Conservation (phyloP, 768 basidiomycete species). For the Lactarius sp. region DNA sequence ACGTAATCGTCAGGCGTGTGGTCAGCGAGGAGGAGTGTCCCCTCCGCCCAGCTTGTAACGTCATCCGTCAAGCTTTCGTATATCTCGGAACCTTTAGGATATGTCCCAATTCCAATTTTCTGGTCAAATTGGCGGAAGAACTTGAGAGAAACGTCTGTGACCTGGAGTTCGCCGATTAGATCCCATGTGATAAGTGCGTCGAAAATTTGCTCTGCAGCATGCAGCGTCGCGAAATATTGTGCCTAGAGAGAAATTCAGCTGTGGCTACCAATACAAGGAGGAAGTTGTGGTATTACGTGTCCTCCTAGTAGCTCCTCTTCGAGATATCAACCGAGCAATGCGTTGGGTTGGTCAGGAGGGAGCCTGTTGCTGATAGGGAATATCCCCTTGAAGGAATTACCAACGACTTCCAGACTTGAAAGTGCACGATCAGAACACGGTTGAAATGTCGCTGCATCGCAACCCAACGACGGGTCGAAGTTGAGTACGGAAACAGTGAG, state of each 20-base stretch:
- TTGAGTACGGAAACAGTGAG: constrained; percentile 32
- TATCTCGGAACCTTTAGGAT: not conserved
- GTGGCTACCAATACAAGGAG: not conserved
- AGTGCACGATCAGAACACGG: constrained; percentile 34
- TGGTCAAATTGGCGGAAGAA: constrained; percentile 14
- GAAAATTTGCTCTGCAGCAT: constrained; percentile 5
- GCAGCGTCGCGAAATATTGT: constrained; percentile 12
- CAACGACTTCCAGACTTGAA: constrained; percentile 27
- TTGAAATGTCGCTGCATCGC: constrained; percentile 16
- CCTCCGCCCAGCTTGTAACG: constrained; percentile 7
- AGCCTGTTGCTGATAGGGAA: constrained; percentile 29
- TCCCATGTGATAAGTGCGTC: constrained; percentile 14
- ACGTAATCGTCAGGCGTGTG: not conserved
- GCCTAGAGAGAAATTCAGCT: constrained; percentile 4
- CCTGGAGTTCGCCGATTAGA: not conserved
- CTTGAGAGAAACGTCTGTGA: constrained; percentile 10
- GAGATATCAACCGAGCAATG: not conserved
- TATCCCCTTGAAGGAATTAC: constrained; percentile 29
- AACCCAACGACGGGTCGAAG: constrained; percentile 27
- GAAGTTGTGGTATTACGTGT: not conserved
- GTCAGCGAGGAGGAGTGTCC: too few relatives aligned
- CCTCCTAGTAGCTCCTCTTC: constrained; percentile 8
- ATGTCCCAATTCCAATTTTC: constrained; percentile 3
- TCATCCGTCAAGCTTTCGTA: constrained; percentile 3
- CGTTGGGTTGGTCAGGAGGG: not conserved